Conservation (phyloP, 805 yeast species). For the Komagataella phaffii region DNA sequence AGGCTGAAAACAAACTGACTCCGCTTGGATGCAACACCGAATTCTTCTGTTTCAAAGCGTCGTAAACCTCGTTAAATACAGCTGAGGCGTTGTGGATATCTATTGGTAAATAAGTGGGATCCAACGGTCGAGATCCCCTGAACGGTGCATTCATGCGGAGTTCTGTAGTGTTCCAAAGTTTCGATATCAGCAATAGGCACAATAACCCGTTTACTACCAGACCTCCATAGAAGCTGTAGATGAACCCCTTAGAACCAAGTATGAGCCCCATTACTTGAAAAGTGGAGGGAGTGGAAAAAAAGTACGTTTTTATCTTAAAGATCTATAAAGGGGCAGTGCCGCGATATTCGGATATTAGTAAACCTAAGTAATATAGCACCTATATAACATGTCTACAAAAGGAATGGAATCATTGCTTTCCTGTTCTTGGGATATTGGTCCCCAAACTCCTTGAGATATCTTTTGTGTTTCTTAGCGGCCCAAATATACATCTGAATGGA, state of each 20-base stretch:
- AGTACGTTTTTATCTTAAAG: background rate
- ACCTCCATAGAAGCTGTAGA: background rate
- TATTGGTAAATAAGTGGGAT: constrained; percentile 14
- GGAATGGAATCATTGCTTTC: constrained; percentile 67
- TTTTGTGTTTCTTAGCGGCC: constrained; percentile 79
- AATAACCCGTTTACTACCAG: background rate
- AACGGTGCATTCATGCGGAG: background rate
- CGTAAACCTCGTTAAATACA: constrained; percentile 38
- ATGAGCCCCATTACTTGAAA: background rate
- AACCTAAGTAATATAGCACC: background rate
- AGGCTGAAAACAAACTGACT: constrained; percentile 45
- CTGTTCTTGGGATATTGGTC: constrained; percentile 68
- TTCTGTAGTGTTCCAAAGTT: background rate
- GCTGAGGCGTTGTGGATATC: constrained; percentile 37
- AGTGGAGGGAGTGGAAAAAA: background rate
- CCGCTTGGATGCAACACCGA: constrained; percentile 42
- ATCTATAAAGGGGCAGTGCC: background rate
- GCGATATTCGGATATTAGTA: background rate
- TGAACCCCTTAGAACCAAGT: background rate
- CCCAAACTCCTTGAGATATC: constrained; percentile 57
- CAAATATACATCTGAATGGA: constrained; percentile 78
- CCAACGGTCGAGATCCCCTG: background rate
- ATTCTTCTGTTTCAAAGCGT: constrained; percentile 37
- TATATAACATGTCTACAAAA: constrained; percentile 25
- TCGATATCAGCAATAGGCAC: background rate